These are phyloP conservation scores for Syzygium jambos DNA, from an alignment of 345 rosid species.

Conservation along the genomic window DNA sequence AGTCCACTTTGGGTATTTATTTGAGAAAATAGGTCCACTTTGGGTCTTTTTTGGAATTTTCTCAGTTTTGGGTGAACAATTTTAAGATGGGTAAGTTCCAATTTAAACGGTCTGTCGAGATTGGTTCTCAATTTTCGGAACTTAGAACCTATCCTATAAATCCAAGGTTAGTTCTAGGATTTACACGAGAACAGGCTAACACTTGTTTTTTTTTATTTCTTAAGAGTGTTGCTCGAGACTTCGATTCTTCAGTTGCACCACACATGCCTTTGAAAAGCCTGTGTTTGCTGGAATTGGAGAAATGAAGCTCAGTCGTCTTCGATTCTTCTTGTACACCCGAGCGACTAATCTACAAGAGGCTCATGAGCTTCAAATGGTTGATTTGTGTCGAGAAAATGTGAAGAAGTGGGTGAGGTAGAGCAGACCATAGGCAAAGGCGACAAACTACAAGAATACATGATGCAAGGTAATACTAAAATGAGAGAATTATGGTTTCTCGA, in stretches of 20 bases:
- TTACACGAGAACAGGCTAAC: no score
- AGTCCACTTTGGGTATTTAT: no score
- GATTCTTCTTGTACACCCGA: neutral
- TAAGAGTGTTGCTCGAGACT: neutral
- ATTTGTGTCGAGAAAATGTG: neutral
- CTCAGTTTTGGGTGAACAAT: fast-evolving
- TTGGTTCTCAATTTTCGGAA: no score
- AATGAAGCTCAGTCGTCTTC: neutral
- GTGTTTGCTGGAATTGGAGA: neutral
- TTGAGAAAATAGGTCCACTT: no score
- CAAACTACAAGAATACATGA: neutral
- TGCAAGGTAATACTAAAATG: neutral
- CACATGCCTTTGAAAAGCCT: no score
- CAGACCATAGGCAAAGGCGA: neutral
- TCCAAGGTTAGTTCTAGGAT: no score
- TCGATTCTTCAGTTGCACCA: neutral
- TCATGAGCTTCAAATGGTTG: neutral
- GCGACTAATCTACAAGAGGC: neutral
- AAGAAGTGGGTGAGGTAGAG: neutral
- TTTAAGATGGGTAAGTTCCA: no score
- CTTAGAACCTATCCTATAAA: no score
- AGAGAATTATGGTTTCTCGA: fast-evolving
- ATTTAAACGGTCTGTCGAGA: no score
- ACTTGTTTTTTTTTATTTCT: no score
- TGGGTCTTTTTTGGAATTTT: no score